Conservation (phyloP, 225 moss, liverwort and hornwort species). For the Neckera pumila region DNA sequence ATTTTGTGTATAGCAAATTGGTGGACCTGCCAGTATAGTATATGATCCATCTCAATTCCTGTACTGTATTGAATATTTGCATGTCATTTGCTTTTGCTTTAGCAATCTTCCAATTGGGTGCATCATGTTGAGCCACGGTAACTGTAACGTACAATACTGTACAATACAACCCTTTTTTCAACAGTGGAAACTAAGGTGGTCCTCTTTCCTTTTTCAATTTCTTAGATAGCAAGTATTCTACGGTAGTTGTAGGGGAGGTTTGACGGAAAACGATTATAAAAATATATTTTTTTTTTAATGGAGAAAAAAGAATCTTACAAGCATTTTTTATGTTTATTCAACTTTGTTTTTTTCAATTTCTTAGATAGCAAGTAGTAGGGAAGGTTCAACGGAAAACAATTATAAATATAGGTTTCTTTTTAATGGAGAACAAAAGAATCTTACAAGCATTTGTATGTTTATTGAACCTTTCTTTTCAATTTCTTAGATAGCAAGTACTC, state of each 20-base stretch:
- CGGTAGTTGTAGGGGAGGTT: not conserved
- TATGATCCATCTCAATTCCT: not conserved
- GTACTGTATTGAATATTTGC: not conserved
- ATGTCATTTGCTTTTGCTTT: not conserved
- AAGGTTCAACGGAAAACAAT: not conserved
- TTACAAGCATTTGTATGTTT: not conserved
- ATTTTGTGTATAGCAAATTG: not conserved
- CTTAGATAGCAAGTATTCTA: not conserved
- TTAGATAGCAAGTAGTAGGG: no score
- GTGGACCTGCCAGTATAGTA: not conserved
- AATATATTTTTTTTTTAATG: not conserved
- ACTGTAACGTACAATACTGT: not conserved
- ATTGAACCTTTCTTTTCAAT: no score
- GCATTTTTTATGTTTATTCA: no score
- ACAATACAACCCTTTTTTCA: not conserved
- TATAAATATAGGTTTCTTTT: no score
- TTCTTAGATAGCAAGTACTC: no score
- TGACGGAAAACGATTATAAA: no score
- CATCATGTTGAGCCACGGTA: not conserved
- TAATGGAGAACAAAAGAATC: not conserved
- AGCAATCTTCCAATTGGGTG: not conserved
- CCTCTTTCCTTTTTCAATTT: not conserved
- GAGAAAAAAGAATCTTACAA: not conserved
- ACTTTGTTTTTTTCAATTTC: not conserved
- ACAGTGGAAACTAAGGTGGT: no score